Percentiles rank a stretch among this genome's conserved stretches.
These are phyloP conservation scores for Metschnikowia continentalis DNA, from an alignment of 805 yeast genomes.

Conservation along the genomic window DNA sequence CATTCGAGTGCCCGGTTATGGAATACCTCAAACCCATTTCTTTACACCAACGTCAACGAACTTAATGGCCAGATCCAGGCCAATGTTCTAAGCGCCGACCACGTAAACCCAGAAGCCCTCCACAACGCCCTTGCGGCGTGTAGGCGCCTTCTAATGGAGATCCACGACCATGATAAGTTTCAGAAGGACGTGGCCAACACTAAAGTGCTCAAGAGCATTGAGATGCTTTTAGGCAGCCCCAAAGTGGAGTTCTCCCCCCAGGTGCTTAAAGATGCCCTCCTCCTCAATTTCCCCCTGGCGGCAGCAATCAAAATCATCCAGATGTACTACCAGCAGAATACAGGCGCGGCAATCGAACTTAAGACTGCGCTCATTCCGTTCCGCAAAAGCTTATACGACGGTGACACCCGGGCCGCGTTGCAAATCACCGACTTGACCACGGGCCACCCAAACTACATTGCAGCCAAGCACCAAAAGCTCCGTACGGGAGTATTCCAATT, in stretches of 20 bases:
- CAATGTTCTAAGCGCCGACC: neutral
- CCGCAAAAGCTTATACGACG: constrained; percentile 53
- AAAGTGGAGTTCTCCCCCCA: constrained; percentile 19
- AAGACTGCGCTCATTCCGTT: constrained; percentile 58
- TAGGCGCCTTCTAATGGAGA: constrained; percentile 17
- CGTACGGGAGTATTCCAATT: constrained; percentile 29
- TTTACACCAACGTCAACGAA: constrained; percentile 12
- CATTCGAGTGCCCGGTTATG: neutral
- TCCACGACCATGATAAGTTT: constrained; percentile 22
- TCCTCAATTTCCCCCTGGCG: constrained; percentile 30
- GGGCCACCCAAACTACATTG: constrained; percentile 50
- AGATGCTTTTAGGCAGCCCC: constrained; percentile 19
- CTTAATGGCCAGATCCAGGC: constrained; percentile 11
- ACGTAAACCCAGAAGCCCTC: constrained; percentile 7
- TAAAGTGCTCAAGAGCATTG: constrained; percentile 19
- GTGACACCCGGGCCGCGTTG: constrained; percentile 54
- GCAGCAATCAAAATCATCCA: constrained; percentile 27
- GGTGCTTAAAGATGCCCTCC: constrained; percentile 27
- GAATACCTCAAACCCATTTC: constrained; percentile 6
- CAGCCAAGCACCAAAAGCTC: constrained; percentile 26
- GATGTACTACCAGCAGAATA: constrained; percentile 24
- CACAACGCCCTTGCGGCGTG: constrained; percentile 24
- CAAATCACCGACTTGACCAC: constrained; percentile 57
- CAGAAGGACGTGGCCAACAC: constrained; percentile 21
- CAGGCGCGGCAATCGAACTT: constrained; percentile 28